Evolutionary conservation across 495 filamentous ascomycete species (phyloP), one percentile per base, ranked within the genome.

Genomic region (Bacidia rubella): DNA sequence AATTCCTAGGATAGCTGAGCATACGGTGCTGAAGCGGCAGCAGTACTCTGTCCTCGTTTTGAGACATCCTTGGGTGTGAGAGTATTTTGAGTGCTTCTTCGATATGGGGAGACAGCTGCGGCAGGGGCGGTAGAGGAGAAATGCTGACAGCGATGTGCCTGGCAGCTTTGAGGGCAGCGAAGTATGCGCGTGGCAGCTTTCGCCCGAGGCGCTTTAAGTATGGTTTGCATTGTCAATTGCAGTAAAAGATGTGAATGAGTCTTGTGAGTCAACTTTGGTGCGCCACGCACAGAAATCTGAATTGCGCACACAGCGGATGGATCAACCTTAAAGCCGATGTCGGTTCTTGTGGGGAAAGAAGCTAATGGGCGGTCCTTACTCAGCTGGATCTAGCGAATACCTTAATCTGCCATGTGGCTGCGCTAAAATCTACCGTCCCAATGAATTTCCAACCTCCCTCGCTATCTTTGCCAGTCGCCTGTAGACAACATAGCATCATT

Each of bases 41-140:
- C 73, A 24, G 74, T 77, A 55, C 72, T 75, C 63, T 75, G 71
- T 35, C 58, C 55, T 65, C 74, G 68, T 62, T 69, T 75, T 35
- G 62, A 32, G 15, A 32, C 32, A 23, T 61, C 56, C 1, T 53
- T 27, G 39, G 52, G 60, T 66, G 70, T 54, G 58, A 47, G 29
- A 11, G 47, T 17, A 22, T 22, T 54, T n/a, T 52, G 51, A 3
- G 27, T 27, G 22, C 29, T 26, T 26, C 26, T 61, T 65, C 70
- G 64, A 68, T 73, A 66, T 63, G 69, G 67, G 63, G 71, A 69
- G 24, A 66, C 62, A 58, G 68, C 66, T 47, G 68, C 67, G 42
- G 67, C 63, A 56, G 68, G 59, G 45, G 66, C 59, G 19, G 71
- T 69, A 40, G 67, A 62, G 25, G 68, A 68, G 52, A 75, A 73